Percentiles rank a stretch among this genome's conserved stretches.
phyloP scores from a whole-genome alignment of 495 filamentous ascomycete genomes.

The Penicillium roqueforti region DNA sequence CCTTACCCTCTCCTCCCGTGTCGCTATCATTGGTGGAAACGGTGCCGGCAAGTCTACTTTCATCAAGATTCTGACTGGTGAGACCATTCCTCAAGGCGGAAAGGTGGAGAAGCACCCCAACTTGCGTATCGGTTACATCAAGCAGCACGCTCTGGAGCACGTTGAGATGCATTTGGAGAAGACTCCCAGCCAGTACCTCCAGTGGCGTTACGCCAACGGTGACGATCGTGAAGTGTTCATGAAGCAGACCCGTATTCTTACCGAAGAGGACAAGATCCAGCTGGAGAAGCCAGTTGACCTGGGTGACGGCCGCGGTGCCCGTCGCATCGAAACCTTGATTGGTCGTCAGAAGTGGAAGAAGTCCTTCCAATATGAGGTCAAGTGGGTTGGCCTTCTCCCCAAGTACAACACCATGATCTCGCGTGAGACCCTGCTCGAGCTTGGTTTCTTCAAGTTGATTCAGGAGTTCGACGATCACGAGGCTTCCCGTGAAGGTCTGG shows the following conservation, averaged over 20 bases:
- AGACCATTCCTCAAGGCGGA: slow-evolving; percentile 78
- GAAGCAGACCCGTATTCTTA: slow-evolving; percentile 94
- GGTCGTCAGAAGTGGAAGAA: slow-evolving; percentile 99
- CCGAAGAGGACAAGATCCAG: slow-evolving; percentile 77
- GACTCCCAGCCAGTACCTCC: slow-evolving; percentile 96
- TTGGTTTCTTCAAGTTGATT: slow-evolving; percentile 86
- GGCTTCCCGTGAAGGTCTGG: slow-evolving; percentile 92
- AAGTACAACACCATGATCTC: slow-evolving; percentile 92
- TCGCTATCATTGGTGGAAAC: slow-evolving; percentile 94
- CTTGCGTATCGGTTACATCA: slow-evolving; percentile 98
- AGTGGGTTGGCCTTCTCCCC: slow-evolving; percentile 83
- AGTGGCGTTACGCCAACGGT: slow-evolving; percentile 97
- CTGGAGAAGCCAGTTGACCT: slow-evolving; percentile 86
- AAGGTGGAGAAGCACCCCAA: slow-evolving; percentile 98
- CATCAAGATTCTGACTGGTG: slow-evolving; percentile 97
- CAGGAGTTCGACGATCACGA: slow-evolving; percentile 99
- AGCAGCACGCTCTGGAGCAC: slow-evolving; percentile 98
- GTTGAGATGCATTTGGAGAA: slow-evolving; percentile 99
- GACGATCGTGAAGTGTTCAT: slow-evolving; percentile 95
- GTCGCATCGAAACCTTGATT: slow-evolving; percentile 82
- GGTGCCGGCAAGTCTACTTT: slow-evolving; percentile 98
- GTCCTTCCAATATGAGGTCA: slow-evolving; percentile 97
- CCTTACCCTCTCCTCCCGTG: slow-evolving; percentile 83
- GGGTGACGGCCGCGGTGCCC: slow-evolving; percentile 70
- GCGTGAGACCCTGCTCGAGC: slow-evolving; percentile 80